These are phyloP conservation scores for Rhizopus delemar DNA, from an alignment of 371 early-diverging fungal genomes.

Conservation along the genomic window DNA sequence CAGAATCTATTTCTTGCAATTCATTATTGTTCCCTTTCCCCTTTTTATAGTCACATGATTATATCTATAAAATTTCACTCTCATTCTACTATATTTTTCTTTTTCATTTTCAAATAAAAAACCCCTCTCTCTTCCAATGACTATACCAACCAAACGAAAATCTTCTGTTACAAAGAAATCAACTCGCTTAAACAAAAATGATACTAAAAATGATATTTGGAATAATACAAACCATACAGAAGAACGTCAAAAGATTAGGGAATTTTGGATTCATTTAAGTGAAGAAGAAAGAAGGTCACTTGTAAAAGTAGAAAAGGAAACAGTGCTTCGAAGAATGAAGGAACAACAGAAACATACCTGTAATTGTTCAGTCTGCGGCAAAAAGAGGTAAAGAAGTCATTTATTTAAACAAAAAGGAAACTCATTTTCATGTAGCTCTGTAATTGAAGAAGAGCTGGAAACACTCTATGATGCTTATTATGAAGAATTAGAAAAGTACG, in stretches of 20 bases:
- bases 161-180: neutral
- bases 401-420: conserved; percentile 1
- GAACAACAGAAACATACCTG: conserved; percentile 92
- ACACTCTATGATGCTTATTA: conserved; percentile 91
- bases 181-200: neutral
- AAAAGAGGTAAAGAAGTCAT: conserved; percentile 80
- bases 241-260: conserved; percentile 83
- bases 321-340: conserved; percentile 88
- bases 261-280: conserved; percentile 87
- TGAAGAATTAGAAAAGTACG: conserved; percentile 87
- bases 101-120: neutral
- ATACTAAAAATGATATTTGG: conserved; percentile 63
- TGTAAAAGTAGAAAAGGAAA: conserved; percentile 88
- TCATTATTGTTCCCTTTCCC: neutral
- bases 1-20: neutral
- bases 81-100: neutral
- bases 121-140: neutral
- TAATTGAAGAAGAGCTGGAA: conserved; percentile 91
- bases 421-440: conserved; percentile 32
- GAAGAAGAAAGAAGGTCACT: conserved; percentile 83
- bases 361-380: conserved; percentile 87
- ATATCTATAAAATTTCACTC: neutral
- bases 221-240: conserved; percentile 69
- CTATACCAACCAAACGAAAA: neutral
- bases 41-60: neutral